Evolutionary conservation across 805 yeast genomes (phyloP).

Genomic region (Brettanomyces sp.): DNA sequence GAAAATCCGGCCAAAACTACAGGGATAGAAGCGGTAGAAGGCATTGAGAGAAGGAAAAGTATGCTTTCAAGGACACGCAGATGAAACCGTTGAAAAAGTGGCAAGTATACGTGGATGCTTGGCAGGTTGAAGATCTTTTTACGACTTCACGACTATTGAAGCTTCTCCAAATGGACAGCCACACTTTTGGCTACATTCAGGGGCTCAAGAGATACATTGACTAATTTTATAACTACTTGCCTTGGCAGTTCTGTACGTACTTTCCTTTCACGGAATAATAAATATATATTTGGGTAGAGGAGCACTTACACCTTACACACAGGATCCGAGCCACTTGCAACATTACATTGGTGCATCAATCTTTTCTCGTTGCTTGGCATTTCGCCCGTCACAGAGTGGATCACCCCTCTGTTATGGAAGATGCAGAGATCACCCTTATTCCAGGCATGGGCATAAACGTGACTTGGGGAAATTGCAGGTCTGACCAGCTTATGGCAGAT

Average conservation of each 20-base stretch:
- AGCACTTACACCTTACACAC: neutral
- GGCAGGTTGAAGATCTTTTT: no score
- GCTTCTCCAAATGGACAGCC: no score
- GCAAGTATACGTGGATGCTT: no score
- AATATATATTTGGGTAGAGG: neutral
- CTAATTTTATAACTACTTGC: no score
- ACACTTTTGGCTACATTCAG: no score
- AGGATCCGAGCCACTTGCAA: constrained; percentile 79
- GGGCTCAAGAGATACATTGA: no score
- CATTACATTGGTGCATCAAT: constrained; percentile 90
- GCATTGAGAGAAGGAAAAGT: neutral
- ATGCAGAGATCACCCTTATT: constrained; percentile 74
- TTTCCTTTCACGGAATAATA: neutral
- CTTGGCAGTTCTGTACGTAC: no score
- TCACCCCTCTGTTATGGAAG: constrained; percentile 81
- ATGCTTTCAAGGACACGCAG: no score
- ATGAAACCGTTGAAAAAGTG: no score
- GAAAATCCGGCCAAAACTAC: constrained; percentile 1
- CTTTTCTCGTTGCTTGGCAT: constrained; percentile 69
- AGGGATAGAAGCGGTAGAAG: constrained; percentile 15
- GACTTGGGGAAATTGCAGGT: constrained; percentile 69
- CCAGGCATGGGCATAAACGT: constrained; percentile 80
- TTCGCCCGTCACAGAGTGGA: constrained; percentile 90
- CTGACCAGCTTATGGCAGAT: constrained; percentile 70
- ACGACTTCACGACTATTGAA: no score